Evolutionary conservation across 805 yeast genomes (phyloP), one percentile per base, ranked within the genome.

Genomic region (Starmerella floricola): DNA sequence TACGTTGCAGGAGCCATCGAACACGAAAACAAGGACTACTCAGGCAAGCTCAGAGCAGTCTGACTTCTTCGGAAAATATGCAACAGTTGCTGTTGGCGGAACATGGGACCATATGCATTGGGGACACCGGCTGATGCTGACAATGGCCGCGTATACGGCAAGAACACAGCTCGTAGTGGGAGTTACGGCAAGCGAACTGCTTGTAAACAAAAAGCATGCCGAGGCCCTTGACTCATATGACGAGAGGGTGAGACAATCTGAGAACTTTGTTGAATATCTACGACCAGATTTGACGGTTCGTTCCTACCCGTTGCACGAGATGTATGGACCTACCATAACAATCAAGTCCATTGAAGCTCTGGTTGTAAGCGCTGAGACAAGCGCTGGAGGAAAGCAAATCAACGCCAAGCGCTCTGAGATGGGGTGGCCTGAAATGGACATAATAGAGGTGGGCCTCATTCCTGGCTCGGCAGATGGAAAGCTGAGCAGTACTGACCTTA

Each of bases 61-160:
- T 8, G 12, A 11, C 6, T 15, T 17, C 26, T 3, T 31, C 2
- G 19, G 31, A 23, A 15, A 31, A 23, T 49, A 30, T 32, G 28
- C 13, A 3, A 41, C 26, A 1, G 58, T 49, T 0, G 61, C 95
- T 0, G 77, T 88, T 1, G 98, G 98, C 0, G 99, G 99, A 0
- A 91, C 98, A 0, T 91, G 91, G 63, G 99, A 91, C 57, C 97
- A 91, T 62, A 57, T 91, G 29, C 99, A 91, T 54, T 94, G 81
- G 56, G 99, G 97, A 0, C 99, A 91, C 62, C 84, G 82, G 59
- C 79, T 91, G 23, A 65, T 91, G 21, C 66, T 91, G 8, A 77
- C 91, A 0, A 66, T 82, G 45, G 69, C 94, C 0, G 74, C 76
- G 0, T 85, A 76, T 54, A 49, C 83, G 6, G 67, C 93, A 0